phyloP scores from a whole-genome alignment of 305 asterid genomes.

The Fraxinus angustifolia region DNA sequence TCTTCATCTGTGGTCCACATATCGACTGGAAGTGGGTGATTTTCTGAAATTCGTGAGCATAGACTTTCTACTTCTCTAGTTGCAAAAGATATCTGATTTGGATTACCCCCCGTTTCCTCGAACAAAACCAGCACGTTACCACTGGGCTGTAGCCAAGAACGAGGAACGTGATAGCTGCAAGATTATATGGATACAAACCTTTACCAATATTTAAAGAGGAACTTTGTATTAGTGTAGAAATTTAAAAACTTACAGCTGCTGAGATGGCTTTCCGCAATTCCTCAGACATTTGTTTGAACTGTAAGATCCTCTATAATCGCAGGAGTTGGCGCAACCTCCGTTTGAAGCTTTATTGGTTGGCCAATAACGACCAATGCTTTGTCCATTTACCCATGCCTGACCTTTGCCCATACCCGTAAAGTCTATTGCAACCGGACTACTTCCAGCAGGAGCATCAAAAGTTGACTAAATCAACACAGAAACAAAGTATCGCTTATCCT shows the following conservation, averaged over 20 bases:
- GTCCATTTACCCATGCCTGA: conserved; percentile 90
- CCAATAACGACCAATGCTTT: conserved; percentile 94
- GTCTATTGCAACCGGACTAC: conserved; percentile 68
- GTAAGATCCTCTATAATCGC: conserved; percentile 70
- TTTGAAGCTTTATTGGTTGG: conserved; percentile 49
- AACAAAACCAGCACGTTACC: conserved; percentile 73
- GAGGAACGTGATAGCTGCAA: conserved; percentile 92
- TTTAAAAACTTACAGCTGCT: conserved; percentile 52
- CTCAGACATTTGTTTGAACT: conserved; percentile 53
- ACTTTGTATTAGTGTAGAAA: neutral
- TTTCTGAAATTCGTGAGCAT: conserved; percentile 66
- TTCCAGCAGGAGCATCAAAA: conserved; percentile 66
- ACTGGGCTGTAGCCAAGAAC: conserved; percentile 70
- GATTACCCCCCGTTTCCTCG: conserved; percentile 91
- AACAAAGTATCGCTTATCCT: conserved; percentile 2
- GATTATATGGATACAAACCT: neutral
- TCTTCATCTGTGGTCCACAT: conserved; percentile 57
- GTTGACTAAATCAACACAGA: conserved; percentile 40
- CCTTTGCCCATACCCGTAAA: conserved; percentile 82
- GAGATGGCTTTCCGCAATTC: conserved; percentile 81
- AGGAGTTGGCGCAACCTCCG: conserved; percentile 51
- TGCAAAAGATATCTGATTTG: conserved; percentile 66
- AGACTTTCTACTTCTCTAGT: conserved; percentile 52
- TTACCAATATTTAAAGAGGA: neutral
- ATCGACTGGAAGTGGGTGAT: conserved; percentile 71